Evolutionary conservation across 345 rosid genomes (phyloP), one percentile per base, ranked within the genome.

Genomic region (Gossypium ekmanianum): DNA sequence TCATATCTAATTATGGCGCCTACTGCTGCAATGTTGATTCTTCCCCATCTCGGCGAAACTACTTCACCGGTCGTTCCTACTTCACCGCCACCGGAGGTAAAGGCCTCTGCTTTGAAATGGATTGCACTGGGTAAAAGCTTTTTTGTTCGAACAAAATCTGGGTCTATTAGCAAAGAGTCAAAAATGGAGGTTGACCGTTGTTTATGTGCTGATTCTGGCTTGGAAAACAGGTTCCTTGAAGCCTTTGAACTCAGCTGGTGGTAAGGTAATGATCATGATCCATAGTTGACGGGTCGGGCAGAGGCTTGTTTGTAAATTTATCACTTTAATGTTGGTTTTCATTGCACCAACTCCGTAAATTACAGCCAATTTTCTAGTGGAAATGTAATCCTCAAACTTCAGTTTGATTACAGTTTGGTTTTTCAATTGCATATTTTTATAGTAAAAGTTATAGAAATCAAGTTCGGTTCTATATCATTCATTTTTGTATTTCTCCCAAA

Each of bases 11-110:
- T 65, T 44, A 88, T 88, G 91, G 87, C 92, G 4, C 95, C 95
- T 1, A 84, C 90, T 3, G 96, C 93, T 43, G 90, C 96, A 79
- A 91, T 89, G 93, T 81, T 91, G 34, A 82, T 74, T 27, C 87
- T 89, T 16, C 78, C 83, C 27, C 77, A 75, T 70, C 78, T 65
- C 50, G 45, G 75, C 64, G 74, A 76, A 57, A 9, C 81, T 63
- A 24, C 80, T 29, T 27, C 82, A 41, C 47, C 52, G 14, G 7
- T 79, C 56, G 82, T 50, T 55, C 62, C 75, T 18, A 24, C 76
- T 0, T 13, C 83, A 3, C 29, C 81, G 2, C 1, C 73, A 0
- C 27, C 17, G 68, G 77, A 44, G 62, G 61, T 73, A 54, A 75
- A 45, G 74, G 72, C 69, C 48, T 68, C 69, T 59, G 57, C 75